phyloP scores from a whole-genome alignment of 1,284 basidiomycete species.

The Ceratobasidium sp. region DNA sequence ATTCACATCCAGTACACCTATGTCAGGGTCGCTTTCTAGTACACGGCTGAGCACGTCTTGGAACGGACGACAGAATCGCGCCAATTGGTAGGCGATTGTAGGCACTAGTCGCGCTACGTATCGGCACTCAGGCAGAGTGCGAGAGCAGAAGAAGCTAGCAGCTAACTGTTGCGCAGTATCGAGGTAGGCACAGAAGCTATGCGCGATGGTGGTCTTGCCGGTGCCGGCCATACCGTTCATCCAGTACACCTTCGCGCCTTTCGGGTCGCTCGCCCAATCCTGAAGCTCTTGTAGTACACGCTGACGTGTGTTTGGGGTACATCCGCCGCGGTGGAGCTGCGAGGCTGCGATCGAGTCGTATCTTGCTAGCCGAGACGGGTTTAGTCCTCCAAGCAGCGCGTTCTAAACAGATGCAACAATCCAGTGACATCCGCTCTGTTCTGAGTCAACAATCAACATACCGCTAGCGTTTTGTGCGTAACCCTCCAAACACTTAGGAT shows the following conservation, averaged over 20 bases:
- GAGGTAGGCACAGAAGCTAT: background rate
- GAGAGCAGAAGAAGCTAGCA: background rate
- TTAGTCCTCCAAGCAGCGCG: background rate
- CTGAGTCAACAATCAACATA: no score
- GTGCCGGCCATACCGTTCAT: background rate
- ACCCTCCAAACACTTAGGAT: conserved; percentile 2
- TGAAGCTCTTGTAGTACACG: background rate
- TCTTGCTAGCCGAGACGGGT: background rate
- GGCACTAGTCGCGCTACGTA: background rate
- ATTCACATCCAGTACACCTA: background rate
- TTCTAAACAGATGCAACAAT: background rate
- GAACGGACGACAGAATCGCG: background rate
- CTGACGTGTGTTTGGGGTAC: conserved; percentile 8
- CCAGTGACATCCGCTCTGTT: no score
- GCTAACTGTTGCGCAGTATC: background rate
- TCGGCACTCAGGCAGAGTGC: background rate
- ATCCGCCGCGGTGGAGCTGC: background rate
- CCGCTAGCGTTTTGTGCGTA: background rate
- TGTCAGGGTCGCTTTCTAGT: background rate
- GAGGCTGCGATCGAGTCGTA: conserved; percentile 1
- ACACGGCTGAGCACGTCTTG: background rate
- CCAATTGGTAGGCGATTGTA: background rate
- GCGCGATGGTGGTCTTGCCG: background rate
- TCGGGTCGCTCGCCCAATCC: background rate
- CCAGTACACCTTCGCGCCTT: background rate